These are phyloP conservation scores for Endothia cerciana DNA, from an alignment of 2,329 filamentous ascomycete genomes.

Conservation along the genomic window DNA sequence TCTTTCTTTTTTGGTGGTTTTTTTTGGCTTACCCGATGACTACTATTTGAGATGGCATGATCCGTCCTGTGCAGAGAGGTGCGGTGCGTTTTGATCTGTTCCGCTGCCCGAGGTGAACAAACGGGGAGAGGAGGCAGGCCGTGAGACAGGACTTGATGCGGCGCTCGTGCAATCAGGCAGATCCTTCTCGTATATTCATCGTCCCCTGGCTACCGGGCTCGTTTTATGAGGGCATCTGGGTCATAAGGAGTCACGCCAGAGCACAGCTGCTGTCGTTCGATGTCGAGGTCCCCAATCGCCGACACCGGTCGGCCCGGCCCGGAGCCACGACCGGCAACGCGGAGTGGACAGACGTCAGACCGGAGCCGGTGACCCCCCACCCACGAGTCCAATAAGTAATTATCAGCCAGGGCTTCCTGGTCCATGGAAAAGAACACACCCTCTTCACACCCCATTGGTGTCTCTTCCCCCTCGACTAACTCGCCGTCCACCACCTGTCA, in stretches of 20 bases:
- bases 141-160: neutral
- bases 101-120: neutral
- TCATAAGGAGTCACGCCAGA: neutral
- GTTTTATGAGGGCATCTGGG: neutral
- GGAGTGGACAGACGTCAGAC: too few relatives aligned
- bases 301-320: conserved; percentile 16
- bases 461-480: too few relatives aligned
- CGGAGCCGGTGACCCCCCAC: neutral
- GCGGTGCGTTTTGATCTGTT: neutral
- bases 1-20: neutral
- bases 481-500: too few relatives aligned
- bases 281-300: neutral
- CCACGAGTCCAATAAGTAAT: too few relatives aligned
- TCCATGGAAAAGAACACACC: too few relatives aligned
- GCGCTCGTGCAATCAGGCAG: neutral
- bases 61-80: neutral
- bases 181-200: neutral
- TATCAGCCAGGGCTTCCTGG: too few relatives aligned
- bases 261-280: conserved; percentile 4
- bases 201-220: too few relatives aligned
- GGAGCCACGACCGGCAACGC: neutral
- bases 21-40: conserved; percentile 5
- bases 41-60: conserved; percentile 12
- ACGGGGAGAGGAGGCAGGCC: neutral
- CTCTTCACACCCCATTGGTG: too few relatives aligned